Conservation (phyloP, 345 rosid species). For the Salix exigua region DNA sequence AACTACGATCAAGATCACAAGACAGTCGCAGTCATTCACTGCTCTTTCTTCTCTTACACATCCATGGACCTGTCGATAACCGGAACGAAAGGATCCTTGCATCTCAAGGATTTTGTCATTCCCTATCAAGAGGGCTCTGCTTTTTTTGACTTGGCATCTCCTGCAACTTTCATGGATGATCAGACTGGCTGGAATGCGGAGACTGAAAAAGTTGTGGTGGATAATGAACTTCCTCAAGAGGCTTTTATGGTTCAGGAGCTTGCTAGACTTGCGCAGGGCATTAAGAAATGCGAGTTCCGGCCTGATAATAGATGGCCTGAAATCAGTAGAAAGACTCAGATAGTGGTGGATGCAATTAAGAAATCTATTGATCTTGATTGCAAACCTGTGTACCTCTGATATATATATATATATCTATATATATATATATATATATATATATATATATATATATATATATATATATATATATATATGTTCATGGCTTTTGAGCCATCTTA, state of each 20-base stretch:
- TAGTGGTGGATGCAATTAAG: constrained; percentile 54
- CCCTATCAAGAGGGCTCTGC: constrained; percentile 55
- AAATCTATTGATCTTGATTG: constrained; percentile 58
- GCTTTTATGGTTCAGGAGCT: constrained; percentile 55
- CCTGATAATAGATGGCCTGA: constrained; percentile 52
- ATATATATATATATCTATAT: no score
- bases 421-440: no score
- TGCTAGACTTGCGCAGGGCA: constrained; percentile 35
- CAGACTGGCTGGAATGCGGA: constrained; percentile 61
- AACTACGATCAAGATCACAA: constrained; percentile 30
- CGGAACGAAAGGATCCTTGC: constrained; percentile 47
- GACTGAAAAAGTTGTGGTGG: constrained; percentile 42
- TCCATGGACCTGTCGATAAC: constrained; percentile 46
- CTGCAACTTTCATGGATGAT: constrained; percentile 48
- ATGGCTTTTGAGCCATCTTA: no score
- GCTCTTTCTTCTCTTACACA: constrained; percentile 51
- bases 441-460: no score
- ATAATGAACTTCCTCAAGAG: constrained; percentile 51
- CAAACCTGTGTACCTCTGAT: constrained; percentile 39
- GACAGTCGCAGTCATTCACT: constrained; percentile 44
- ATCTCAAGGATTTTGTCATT: constrained; percentile 48
- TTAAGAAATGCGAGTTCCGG: constrained; percentile 14
- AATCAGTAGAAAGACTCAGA: constrained; percentile 60
- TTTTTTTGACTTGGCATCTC: constrained; percentile 39
- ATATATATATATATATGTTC: no score